phyloP scores from a whole-genome alignment of 2,329 filamentous ascomycete genomes.

The Pseudogymnoascus sp. region DNA sequence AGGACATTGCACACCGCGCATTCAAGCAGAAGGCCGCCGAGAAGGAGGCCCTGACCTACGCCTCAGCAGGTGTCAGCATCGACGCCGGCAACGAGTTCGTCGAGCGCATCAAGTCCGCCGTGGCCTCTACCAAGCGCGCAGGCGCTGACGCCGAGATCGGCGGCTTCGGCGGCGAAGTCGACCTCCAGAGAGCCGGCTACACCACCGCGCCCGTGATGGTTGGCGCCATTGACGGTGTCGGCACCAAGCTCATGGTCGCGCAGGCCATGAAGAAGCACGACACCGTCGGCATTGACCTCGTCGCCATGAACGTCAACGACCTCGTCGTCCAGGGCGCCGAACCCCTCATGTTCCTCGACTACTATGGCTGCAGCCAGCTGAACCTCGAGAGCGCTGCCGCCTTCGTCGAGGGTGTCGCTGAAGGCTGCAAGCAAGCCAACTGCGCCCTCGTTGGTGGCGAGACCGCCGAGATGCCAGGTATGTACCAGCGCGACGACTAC shows the following conservation, averaged over 20 bases:
- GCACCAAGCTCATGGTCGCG: slow-evolving; percentile 94
- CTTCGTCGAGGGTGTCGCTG: slow-evolving; percentile 87
- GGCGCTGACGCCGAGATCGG: slow-evolving; percentile 92
- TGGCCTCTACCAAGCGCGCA: slow-evolving; percentile 74
- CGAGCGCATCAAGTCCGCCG: slow-evolving; percentile 80
- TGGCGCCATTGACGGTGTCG: slow-evolving; percentile 92
- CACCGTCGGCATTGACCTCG: slow-evolving; percentile 91
- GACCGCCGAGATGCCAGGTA: slow-evolving; percentile 96
- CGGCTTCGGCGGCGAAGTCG: slow-evolving; percentile 85
- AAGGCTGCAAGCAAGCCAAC: slow-evolving; percentile 74
- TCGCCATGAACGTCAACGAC: slow-evolving; percentile 99
- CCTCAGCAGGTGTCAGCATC: slow-evolving; percentile 86
- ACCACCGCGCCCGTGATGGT: slow-evolving; percentile 70
- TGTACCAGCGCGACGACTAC: slow-evolving; percentile 78
- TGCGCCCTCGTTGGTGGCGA: slow-evolving; percentile 95
- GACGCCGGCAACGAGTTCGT: slow-evolving; percentile 91
- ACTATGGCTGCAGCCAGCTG: slow-evolving; percentile 88
- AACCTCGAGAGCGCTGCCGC: slow-evolving; percentile 67
- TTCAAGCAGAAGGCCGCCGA: slow-evolving; percentile 39
- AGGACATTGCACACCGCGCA: slow-evolving; percentile 79
- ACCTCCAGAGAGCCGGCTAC: slow-evolving; percentile 68
- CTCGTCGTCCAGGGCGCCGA: slow-evolving; percentile 92
- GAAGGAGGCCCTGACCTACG: slow-evolving; percentile 68
- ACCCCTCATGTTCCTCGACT: slow-evolving; percentile 94
- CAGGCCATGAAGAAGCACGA: slow-evolving; percentile 84